Base-by-base conservation (phyloP, 176 grass and related monocot species). In the Oryza meridionalis region DNA sequence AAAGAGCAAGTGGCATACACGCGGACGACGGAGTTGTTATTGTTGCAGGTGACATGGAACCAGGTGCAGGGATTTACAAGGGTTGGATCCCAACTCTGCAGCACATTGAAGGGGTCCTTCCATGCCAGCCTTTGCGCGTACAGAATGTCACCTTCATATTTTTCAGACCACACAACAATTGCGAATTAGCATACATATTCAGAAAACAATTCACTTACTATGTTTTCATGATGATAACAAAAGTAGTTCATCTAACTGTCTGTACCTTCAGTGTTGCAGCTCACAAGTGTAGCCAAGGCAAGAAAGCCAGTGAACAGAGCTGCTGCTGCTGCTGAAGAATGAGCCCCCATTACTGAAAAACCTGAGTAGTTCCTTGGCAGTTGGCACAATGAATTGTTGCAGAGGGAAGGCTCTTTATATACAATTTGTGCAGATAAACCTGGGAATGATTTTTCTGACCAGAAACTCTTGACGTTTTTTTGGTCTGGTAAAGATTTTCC, bases 31-130 rank as follows among this genome's bases (percentile, higher is more conserved):
- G 31, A 33, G 37, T 84, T 84, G 3, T 84, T 3, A 1, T 11
- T 61, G 76, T 84, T 69, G 67, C 86, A 88, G 42, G 75, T 88
- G 19, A 88, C 35, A 59, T 88, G 81, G 22, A 79, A 84, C 81
- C 81, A 88, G 3, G 59, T 88, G 61, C 86, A 88, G 4, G 86
- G 86, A 75, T 84, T 80, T 4, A 14, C 73, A 51, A 84, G 76
- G 14, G 75, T 84, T 7, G 75, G 29, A 79, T 88, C 75, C 86
- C 86, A 88, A 46, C 69, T 88, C 81, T 79, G 3, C 44, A 84
- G 59, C 59, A 84, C 75, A 47, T 69, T 75, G 46, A 73, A 75
- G 14, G 68, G 75, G 55, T 88, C 86, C 31, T 25, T 19, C 81
- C 75, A 88, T 11, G 11, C 76, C 21, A 6, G 0, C 68, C 75